These are phyloP conservation scores for Crassisporium funariophilum DNA, from an alignment of 768 basidiomycete genomes.

Conservation along the genomic window DNA sequence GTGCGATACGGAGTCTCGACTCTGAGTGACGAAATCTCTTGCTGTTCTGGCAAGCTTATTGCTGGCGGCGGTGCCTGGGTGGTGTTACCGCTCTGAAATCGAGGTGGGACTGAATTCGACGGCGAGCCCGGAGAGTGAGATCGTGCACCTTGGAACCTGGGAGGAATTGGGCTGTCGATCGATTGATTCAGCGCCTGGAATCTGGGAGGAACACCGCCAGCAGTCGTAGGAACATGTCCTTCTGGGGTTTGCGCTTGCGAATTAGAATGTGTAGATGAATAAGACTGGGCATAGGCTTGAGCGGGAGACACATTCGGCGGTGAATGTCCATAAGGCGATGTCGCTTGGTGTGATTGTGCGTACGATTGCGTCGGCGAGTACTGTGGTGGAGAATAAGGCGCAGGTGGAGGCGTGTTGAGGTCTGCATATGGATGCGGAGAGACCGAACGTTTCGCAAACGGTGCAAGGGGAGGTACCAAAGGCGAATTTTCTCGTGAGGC, in stretches of 20 bases:
- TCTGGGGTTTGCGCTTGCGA: constrained; percentile 10
- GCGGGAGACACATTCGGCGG: constrained; percentile 13
- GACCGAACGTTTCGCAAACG: constrained; percentile 39
- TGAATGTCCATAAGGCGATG: constrained; percentile 8
- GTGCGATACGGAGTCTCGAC: constrained; percentile 39
- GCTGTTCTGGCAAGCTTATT: constrained; percentile 14
- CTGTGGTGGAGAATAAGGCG: constrained; percentile 4
- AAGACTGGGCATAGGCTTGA: constrained; percentile 21
- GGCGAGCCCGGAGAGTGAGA: constrained; percentile 15
- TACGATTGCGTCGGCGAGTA: constrained; percentile 20
- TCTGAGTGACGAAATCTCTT: constrained; percentile 11
- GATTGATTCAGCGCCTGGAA: constrained; percentile 26
- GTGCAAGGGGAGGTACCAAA: constrained; percentile 39
- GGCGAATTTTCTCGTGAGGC: constrained; percentile 16
- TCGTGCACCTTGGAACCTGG: constrained; percentile 24
- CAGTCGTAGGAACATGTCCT: constrained; percentile 7
- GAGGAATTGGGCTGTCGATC: constrained; percentile 23
- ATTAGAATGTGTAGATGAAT: constrained; percentile 9
- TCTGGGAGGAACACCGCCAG: constrained; percentile 26
- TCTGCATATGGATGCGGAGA: constrained; percentile 43
- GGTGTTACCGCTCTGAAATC: constrained; percentile 28
- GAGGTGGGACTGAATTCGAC: constrained; percentile 22
- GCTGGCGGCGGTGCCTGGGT: constrained; percentile 22
- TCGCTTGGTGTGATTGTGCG: constrained; percentile 17
- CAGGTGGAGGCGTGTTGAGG: constrained; percentile 15